These are phyloP conservation scores for Pyrus pyrifolia DNA, from an alignment of 306 rosid species.

Conservation along the genomic window DNA sequence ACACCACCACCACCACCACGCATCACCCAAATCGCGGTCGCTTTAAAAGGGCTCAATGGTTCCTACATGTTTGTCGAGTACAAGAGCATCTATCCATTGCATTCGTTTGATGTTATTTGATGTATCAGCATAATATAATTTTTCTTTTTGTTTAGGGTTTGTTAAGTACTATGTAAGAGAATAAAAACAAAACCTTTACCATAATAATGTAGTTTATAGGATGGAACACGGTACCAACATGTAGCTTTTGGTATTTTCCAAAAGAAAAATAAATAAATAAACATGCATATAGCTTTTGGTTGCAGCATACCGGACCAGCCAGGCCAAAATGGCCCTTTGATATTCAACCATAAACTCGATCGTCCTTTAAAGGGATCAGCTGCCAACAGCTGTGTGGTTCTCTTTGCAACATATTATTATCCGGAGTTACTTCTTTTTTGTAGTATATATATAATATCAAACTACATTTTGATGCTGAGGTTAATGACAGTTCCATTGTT, in stretches of 20 bases:
- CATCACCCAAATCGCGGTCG: not conserved
- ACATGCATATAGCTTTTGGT: not conserved
- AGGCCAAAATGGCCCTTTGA: slow-evolving; percentile 18
- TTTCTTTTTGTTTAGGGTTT: not conserved
- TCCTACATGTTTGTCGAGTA: slow-evolving; percentile 22
- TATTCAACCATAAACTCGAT: not conserved
- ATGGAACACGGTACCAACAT: slow-evolving; percentile 7
- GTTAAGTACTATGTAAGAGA: not conserved
- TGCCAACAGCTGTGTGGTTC: not conserved
- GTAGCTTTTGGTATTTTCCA: not conserved
- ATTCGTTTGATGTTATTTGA: not conserved
- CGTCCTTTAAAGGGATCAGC: not conserved
- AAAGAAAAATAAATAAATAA: not conserved
- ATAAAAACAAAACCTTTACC: slow-evolving; percentile 2
- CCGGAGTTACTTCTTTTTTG: too few species aligned
- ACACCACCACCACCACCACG: not conserved
- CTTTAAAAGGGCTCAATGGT: slow-evolving; percentile 13
- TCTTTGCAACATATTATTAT: not conserved
- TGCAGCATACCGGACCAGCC: slow-evolving; percentile 4
- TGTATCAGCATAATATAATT: not conserved
- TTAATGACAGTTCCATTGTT: too few species aligned
- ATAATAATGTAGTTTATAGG: not conserved
- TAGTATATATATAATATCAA: too few species aligned
- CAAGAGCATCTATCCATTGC: not conserved
- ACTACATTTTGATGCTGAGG: too few species aligned